Base-by-base conservation (phyloP, 768 basidiomycete genomes). In the Psilocybe cubensis region DNA sequence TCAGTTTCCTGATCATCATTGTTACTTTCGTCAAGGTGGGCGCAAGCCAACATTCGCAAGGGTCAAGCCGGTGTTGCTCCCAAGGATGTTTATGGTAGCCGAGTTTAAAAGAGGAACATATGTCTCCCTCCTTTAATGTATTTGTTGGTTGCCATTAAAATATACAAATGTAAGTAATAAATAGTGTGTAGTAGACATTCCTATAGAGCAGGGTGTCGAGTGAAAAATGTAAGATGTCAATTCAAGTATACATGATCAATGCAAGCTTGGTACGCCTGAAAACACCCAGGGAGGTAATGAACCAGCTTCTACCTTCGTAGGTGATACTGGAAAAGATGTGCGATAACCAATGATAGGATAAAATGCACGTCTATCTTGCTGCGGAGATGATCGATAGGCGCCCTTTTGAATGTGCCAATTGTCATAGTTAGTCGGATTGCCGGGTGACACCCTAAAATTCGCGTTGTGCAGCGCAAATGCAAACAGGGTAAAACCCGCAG, bases 41-140 rank as follows among this genome's bases (percentile, higher is more conserved):
- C 91, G 3, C 88, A 93, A 65, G 87, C 91, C 54, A 92, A 94
- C 76, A 83, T 88, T 65, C 85, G 87, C 70, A 92, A 89, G 71
- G 92, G 93, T 6, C 91, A 92, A 66, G 84, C 83, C 44, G 91
- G 94, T 47, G 89, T 93, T 56, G 70, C 79, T 3, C 81, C 90
- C 55, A 79, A 88, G 66, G 91, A 94, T 66, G 93, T 94, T 29
- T 94, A 96, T 69, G 86, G 87, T 31, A 78, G 76, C 64, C 84
- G 88, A 25, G 74, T 80, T 46, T 85, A 71, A 73, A 56, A 4
- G 23, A 40, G 48, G 14, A 23, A 46, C 28, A 43, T 41, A 14
- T 28, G 4, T 43, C 21, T 12, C 38, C n/a, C n/a, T 5, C 14
- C 5, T 9, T n/a, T 17, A 38, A 14, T 38, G 6, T 38, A 14